Percentiles rank a stretch among this genome's conserved stretches.
Conservation (phyloP, 2,329 filamentous ascomycete species). For the Fusarium gaditjirri region DNA sequence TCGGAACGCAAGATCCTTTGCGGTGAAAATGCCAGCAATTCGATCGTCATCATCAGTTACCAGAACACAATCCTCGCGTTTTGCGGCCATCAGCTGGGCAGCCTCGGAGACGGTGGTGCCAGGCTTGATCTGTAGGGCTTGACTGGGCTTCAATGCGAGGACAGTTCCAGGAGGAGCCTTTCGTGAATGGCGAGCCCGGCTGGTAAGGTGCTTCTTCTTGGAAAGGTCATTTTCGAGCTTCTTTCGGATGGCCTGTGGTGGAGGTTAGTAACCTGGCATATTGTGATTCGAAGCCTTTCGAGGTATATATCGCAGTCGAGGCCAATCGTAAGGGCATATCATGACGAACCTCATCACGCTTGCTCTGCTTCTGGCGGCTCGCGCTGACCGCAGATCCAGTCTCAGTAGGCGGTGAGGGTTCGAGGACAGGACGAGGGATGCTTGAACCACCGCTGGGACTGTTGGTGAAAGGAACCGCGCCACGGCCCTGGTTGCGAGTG, state of each 20-base stretch:
- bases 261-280: constrained; percentile 27
- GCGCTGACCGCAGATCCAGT: constrained; percentile 80
- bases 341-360: constrained; percentile 91
- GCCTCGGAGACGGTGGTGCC: constrained; percentile 93
- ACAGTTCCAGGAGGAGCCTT: constrained; percentile 97
- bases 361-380: constrained; percentile 94
- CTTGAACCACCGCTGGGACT: constrained; percentile 68
- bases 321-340: constrained; percentile 7
- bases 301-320: constrained; percentile 27
- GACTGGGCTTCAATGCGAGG: constrained; percentile 92
- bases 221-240: constrained; percentile 98
- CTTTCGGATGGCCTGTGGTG: constrained; percentile 84
- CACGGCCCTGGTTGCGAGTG: constrained; percentile 68
- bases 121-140: constrained; percentile 97
- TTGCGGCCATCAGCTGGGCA: constrained; percentile 98
- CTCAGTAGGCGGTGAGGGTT: constrained; percentile 66
- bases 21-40: constrained; percentile 98
- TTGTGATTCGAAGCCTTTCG: constrained; percentile 4
- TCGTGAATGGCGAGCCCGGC: constrained; percentile 83
- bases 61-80: constrained; percentile 96
- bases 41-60: constrained; percentile 98
- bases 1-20: constrained; percentile 97
- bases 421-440: constrained; percentile 79
- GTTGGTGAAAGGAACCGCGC: constrained; percentile 68
- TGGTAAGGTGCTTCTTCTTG: constrained; percentile 90